These are phyloP conservation scores for Trichoderma sp. DNA, from an alignment of 2,329 filamentous ascomycete species.

Conservation along the genomic window DNA sequence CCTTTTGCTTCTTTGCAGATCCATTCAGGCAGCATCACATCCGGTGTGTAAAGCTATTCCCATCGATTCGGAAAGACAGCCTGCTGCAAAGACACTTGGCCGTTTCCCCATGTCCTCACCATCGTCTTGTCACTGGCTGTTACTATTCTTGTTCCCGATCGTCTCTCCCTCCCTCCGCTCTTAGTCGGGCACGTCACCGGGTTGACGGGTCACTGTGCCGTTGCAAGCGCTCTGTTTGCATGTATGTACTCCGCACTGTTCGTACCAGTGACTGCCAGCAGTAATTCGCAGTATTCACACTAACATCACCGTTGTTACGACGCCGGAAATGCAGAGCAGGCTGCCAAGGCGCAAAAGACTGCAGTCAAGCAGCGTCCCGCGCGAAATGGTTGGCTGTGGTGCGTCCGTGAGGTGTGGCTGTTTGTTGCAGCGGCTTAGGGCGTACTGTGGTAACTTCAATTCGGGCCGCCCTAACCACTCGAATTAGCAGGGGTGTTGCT, in stretches of 20 bases:
- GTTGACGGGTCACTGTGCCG: neutral
- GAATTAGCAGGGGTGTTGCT: slow-evolving; percentile 10
- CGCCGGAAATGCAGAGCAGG: neutral
- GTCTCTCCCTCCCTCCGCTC: neutral
- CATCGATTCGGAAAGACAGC: neutral
- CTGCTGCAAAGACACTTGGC: neutral
- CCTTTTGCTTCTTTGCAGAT: neutral
- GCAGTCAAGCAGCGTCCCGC: neutral
- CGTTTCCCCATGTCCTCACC: neutral
- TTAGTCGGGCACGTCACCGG: neutral
- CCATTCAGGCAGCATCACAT: neutral
- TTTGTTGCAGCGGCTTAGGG: neutral
- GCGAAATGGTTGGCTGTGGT: slow-evolving; percentile 19
- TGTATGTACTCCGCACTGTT: neutral
- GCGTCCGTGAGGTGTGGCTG: slow-evolving; percentile 1
- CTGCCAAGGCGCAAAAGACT: neutral
- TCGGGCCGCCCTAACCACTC: neutral
- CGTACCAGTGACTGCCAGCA: neutral
- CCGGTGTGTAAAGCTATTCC: neutral
- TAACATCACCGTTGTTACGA: neutral
- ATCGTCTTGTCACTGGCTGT: neutral
- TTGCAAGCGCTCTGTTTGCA: slow-evolving; percentile 8
- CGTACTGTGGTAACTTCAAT: neutral
- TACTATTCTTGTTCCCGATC: slow-evolving; percentile 11
- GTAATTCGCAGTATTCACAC: neutral